Evolutionary conservation across 108 stramenopile species (phyloP).

Genomic region (Aurantiochytrium sp.): DNA sequence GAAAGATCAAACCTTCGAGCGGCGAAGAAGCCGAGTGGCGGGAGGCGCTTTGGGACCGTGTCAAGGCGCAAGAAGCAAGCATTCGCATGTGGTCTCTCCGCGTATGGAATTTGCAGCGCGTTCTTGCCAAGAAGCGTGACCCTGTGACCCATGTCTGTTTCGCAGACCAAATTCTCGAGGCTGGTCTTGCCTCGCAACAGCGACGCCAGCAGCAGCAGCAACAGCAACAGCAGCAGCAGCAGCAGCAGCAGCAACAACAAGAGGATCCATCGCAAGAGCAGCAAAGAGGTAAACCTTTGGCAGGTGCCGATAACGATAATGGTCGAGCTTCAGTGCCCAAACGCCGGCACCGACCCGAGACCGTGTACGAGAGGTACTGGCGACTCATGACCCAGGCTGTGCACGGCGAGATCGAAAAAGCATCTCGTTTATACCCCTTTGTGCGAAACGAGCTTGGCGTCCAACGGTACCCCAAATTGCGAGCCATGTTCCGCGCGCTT

Average conservation of each 20-base stretch:
- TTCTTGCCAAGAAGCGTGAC: constrained; percentile 4
- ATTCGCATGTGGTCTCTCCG: constrained; percentile 1
- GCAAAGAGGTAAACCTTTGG: neutral
- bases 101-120: constrained; percentile 10
- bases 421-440: neutral
- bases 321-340: neutral
- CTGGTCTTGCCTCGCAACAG: neutral
- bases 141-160: neutral
- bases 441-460: neutral
- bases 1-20: neutral
- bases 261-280: no score
- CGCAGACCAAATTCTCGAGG: neutral
- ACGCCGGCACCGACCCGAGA: neutral
- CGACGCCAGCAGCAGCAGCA: neutral
- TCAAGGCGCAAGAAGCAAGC: neutral
- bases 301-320: neutral
- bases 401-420: constrained; percentile 10
- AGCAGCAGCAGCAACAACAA: no score
- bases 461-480: neutral
- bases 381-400: constrained; percentile 6
- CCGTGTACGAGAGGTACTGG: constrained; percentile 10
- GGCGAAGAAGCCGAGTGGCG: neutral
- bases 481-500: neutral
- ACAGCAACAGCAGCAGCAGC: no score
- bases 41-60: neutral